A percentile compares a stretch with the other conserved stretches of the same genome.
Evolutionary conservation across 371 early-diverging fungal species (phyloP).

Genomic region (Conidiobolus incongruus): DNA sequence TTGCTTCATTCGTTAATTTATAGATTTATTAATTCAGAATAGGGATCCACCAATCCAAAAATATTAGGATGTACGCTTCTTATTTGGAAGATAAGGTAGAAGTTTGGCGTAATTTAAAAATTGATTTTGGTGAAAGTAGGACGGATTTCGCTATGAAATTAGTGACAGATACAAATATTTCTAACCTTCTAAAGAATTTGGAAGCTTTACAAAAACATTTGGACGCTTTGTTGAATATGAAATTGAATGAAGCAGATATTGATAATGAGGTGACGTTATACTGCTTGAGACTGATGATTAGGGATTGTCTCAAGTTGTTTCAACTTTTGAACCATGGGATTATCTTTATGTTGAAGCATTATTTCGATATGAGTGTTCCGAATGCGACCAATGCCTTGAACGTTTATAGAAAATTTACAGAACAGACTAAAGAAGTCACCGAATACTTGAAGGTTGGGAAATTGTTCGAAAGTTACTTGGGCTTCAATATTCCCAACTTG

Average conservation of each 20-base stretch:
- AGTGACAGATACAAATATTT: not conserved
- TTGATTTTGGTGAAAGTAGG: slow-evolving; percentile 2
- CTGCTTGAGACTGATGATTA: not conserved
- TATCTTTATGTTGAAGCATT: not conserved
- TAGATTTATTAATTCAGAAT: not conserved
- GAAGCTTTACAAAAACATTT: slow-evolving; percentile 1
- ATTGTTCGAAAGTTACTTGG: not conserved
- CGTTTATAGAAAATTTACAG: not conserved
- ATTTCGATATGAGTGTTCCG: not conserved
- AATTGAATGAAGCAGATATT: slow-evolving; percentile 1
- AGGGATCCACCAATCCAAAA: not conserved
- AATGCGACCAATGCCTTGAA: not conserved
- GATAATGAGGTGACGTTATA: not conserved
- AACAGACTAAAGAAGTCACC: not conserved
- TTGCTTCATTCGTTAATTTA: not conserved
- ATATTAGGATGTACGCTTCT: not conserved
- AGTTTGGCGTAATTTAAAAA: not conserved
- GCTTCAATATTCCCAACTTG: slow-evolving; percentile 1
- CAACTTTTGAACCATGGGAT: slow-evolving; percentile 1
- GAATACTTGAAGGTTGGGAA: not conserved
- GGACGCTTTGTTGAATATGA: not conserved
- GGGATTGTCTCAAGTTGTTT: not conserved
- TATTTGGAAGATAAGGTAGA: slow-evolving; percentile 3
- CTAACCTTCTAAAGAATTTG: not conserved
- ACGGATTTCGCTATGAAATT: not conserved